These are phyloP conservation scores for Plasmodium ovale DNA, from an alignment of 169 alveolate species.

Conservation along the genomic window DNA sequence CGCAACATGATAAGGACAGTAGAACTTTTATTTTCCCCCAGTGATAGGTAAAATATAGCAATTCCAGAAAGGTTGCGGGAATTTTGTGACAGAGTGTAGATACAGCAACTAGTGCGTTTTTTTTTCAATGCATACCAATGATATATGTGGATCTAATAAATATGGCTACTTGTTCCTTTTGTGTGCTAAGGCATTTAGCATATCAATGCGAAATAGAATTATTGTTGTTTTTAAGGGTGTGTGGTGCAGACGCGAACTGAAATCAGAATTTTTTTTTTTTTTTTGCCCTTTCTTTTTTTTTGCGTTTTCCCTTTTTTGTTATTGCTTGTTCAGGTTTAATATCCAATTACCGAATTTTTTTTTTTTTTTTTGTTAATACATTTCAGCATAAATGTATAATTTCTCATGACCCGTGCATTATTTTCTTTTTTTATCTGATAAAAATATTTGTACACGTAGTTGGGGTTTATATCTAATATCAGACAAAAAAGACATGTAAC, in stretches of 20 bases:
- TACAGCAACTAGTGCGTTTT: slow-evolving; percentile 13
- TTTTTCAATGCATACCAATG: slow-evolving; percentile 2
- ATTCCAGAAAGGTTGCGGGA: background rate
- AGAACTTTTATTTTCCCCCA: no score
- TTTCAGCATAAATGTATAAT: background rate
- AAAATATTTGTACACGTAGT: slow-evolving; percentile 31
- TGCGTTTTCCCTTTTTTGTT: slow-evolving; percentile 2
- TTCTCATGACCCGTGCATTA: slow-evolving; percentile 15
- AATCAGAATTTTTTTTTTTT: slow-evolving; percentile 46
- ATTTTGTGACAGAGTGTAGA: slow-evolving; percentile 34
- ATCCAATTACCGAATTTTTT: slow-evolving; percentile 8
- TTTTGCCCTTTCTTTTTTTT: background rate
- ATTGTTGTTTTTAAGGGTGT: slow-evolving; percentile 37
- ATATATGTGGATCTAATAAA: background rate
- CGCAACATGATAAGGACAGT: no score
- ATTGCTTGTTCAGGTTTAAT: slow-evolving; percentile 12
- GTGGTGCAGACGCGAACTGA: slow-evolving; percentile 45
- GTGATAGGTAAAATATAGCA: background rate
- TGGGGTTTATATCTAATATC: no score
- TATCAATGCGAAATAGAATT: slow-evolving; percentile 45
- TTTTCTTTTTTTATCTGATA: background rate
- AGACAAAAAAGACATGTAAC: no score
- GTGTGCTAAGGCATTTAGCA: slow-evolving; percentile 3
- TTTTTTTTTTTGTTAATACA: background rate
- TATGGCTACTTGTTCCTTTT: background rate